Conservation (phyloP, 2,329 filamentous ascomycete species). For the Fusarium protoensiforme region DNA sequence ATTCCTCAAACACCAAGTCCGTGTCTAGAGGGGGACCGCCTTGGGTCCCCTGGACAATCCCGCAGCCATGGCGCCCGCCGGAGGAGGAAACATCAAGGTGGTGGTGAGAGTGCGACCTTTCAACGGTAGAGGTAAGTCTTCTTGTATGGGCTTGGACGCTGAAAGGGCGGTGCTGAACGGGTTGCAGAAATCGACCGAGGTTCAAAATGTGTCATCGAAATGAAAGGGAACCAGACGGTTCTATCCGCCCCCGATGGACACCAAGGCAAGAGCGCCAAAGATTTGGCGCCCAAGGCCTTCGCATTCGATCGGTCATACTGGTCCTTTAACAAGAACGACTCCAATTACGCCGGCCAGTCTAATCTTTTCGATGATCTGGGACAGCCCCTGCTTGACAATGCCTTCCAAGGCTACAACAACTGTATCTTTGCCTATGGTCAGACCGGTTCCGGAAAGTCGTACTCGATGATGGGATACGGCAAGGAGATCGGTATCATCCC, state of each 20-base stretch:
- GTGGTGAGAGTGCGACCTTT: conserved; percentile 97
- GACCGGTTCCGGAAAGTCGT: conserved; percentile 98
- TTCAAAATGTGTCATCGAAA: conserved; percentile 96
- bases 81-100: conserved; percentile 99
- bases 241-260: conserved; percentile 77
- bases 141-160: not conserved
- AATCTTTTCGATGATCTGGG: conserved; percentile 90
- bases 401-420: conserved; percentile 98
- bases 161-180: conserved; percentile 30
- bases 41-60: conserved; percentile 49
- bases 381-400: conserved; percentile 92
- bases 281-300: conserved; percentile 82
- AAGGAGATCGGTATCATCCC: conserved; percentile 96
- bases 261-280: conserved; percentile 74
- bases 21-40: conserved; percentile 47
- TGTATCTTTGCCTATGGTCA: conserved; percentile 99
- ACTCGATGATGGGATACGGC: conserved; percentile 99
- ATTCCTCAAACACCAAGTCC: conserved; percentile 38
- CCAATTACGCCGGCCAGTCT: conserved; percentile 89
- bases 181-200: conserved; percentile 83
- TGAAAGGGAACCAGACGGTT: conserved; percentile 93
- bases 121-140: conserved; percentile 84
- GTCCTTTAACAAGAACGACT: conserved; percentile 88
- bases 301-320: conserved; percentile 98
- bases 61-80: conserved; percentile 60